These are phyloP conservation scores for Apiotrichum domesticum DNA, from an alignment of 1,284 basidiomycete genomes.

Conservation along the genomic window DNA sequence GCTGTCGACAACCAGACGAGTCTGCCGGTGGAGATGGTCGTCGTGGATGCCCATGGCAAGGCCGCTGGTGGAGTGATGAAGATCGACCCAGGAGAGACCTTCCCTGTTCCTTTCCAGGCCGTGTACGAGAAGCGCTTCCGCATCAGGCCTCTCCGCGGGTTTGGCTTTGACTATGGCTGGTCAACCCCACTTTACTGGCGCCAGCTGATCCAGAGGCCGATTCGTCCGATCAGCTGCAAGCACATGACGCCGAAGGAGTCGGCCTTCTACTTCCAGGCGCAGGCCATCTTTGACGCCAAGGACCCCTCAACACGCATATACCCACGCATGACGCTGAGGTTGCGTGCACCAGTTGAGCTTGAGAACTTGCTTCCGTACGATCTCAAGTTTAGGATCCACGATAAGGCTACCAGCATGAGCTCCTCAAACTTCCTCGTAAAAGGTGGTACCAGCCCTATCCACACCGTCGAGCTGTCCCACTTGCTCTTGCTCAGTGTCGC, in stretches of 20 bases:
- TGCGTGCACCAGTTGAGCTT: conserved; percentile 92
- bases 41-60: conserved; percentile 80
- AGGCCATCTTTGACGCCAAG: conserved; percentile 70
- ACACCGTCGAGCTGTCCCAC: conserved; percentile 92
- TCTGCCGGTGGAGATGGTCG: conserved; percentile 86
- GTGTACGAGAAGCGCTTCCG: conserved; percentile 78
- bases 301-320: conserved; percentile 65
- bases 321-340: conserved; percentile 74
- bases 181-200: conserved; percentile 84
- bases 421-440: conserved; percentile 81
- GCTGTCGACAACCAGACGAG: conserved; percentile 87
- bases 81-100: conserved; percentile 84
- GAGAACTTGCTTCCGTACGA: conserved; percentile 97
- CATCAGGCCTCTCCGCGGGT: conserved; percentile 87
- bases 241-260: conserved; percentile 77
- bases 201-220: conserved; percentile 71
- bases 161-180: conserved; percentile 64
- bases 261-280: conserved; percentile 92
- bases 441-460: conserved; percentile 93
- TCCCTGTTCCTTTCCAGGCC: conserved; percentile 83
- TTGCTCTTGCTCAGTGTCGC: conserved; percentile 86
- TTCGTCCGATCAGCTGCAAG: conserved; percentile 77
- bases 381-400: conserved; percentile 90
- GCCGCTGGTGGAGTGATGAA: conserved; percentile 75
- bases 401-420: conserved; percentile 84